Evolutionary conservation across 1,139 yeast genomes (phyloP).

Genomic region (Zygosaccharomyces pseudobailii): DNA sequence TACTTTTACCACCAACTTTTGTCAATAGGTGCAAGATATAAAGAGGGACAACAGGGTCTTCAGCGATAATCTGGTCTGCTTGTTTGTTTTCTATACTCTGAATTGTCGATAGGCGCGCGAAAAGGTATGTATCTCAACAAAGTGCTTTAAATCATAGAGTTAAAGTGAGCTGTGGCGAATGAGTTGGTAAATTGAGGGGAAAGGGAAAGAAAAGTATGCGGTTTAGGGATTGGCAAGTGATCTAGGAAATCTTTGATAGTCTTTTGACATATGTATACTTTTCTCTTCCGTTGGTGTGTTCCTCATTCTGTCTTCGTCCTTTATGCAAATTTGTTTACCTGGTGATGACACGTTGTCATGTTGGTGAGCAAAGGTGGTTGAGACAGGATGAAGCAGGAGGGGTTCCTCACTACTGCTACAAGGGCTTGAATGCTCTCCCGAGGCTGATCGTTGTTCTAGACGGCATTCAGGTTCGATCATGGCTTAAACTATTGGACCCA

Average conservation of each 20-base stretch:
- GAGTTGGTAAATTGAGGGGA: not conserved
- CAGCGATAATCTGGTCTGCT: conserved; percentile 3
- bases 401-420: not conserved
- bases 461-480: not conserved
- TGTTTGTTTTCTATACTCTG: conserved; percentile 4
- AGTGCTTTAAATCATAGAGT: not conserved
- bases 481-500: not conserved
- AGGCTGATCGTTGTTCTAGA: not conserved
- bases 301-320: not conserved
- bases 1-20: conserved; percentile 4
- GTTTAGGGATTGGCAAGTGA: not conserved
- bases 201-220: not conserved
- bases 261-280: too few species aligned
- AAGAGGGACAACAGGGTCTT: conserved; percentile 6
- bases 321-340: not conserved
- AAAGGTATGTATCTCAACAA: conserved; percentile 1
- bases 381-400: not conserved
- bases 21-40: not conserved
- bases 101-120: conserved; percentile 4
- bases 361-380: not conserved
- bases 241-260: not conserved
- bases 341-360: conserved; percentile 4
- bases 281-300: not conserved
- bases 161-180: not conserved
- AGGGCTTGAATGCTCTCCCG: not conserved